A percentile compares a stretch with the other conserved stretches of the same genome.
Conservation (phyloP, 768 basidiomycete genomes). For the Lentinula raphanica region DNA sequence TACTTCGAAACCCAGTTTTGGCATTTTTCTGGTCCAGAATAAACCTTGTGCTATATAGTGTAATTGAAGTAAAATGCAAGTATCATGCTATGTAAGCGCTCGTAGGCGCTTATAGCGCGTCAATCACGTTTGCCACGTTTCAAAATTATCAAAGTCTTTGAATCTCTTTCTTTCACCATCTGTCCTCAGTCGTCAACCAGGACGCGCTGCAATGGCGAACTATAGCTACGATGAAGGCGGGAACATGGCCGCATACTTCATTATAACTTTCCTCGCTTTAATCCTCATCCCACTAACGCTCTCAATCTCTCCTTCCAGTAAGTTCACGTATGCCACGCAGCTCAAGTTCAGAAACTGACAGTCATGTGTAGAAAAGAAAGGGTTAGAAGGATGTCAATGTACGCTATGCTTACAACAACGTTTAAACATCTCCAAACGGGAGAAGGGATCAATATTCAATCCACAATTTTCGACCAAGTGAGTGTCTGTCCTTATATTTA, state of each 20-base stretch:
- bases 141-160: not conserved
- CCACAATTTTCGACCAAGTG: constrained; percentile 50
- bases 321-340: constrained; percentile 18
- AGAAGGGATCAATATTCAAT: constrained; percentile 41
- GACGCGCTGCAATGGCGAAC: constrained; percentile 53
- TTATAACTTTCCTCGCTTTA: constrained; percentile 84
- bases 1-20: too few relatives aligned
- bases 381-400: constrained; percentile 55
- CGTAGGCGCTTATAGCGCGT: too few relatives aligned
- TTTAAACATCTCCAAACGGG: constrained; percentile 34
- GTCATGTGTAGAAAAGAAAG: constrained; percentile 25
- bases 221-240: constrained; percentile 86
- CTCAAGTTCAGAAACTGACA: constrained; percentile 9
- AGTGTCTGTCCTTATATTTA: constrained; percentile 16
- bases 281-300: constrained; percentile 76
- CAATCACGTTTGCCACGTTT: constrained; percentile 3
- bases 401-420: constrained; percentile 54
- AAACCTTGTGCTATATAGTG: too few relatives aligned
- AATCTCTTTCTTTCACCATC: not conserved
- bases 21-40: too few relatives aligned
- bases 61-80: too few relatives aligned
- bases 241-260: constrained; percentile 85
- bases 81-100: too few relatives aligned
- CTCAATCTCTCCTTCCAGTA: constrained; percentile 45
- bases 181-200: constrained; percentile 7